Conservation (phyloP, 441 rosid species). For the Pelargonium exstipulatum region DNA sequence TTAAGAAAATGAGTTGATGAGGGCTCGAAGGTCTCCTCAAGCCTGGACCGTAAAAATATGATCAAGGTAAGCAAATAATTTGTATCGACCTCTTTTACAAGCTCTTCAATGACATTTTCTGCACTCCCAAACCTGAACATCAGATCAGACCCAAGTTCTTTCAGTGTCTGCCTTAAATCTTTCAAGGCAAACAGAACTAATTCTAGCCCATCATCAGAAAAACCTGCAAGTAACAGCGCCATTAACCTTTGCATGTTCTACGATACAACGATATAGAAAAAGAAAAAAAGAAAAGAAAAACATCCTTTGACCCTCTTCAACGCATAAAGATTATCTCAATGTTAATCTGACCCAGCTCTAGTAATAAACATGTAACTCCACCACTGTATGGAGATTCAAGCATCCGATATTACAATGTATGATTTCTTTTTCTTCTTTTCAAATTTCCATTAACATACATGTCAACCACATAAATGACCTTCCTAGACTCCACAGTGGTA, state of each 20-base stretch:
- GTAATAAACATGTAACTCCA: too few relatives aligned
- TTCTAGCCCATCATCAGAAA: slow-evolving; percentile 65
- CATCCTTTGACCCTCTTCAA: too few relatives aligned
- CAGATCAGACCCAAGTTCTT: slow-evolving; percentile 63
- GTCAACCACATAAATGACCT: too few relatives aligned
- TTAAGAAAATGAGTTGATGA: slow-evolving; percentile 14
- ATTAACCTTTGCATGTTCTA: neutral
- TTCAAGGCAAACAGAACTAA: slow-evolving; percentile 57
- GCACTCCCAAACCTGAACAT: slow-evolving; percentile 70
- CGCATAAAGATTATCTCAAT: too few relatives aligned
- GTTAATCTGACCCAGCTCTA: too few relatives aligned
- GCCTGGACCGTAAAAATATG: slow-evolving; percentile 19
- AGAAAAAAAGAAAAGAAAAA: too few relatives aligned
- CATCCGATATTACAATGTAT: too few relatives aligned
- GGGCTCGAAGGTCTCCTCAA: slow-evolving; percentile 15
- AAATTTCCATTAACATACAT: too few relatives aligned
- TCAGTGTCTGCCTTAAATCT: slow-evolving; percentile 53
- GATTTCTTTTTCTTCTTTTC: too few relatives aligned
- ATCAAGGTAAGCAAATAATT: slow-evolving; percentile 4
- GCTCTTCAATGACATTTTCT: slow-evolving; percentile 51
- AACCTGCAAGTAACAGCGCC: slow-evolving; percentile 37
- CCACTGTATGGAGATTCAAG: too few relatives aligned
- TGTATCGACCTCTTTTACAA: slow-evolving; percentile 52
- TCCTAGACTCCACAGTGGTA: too few relatives aligned
- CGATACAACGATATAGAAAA: too few relatives aligned